These are phyloP conservation scores for Trypanosoma lewisi DNA, from an alignment of 208 protist species.

Conservation along the genomic window DNA sequence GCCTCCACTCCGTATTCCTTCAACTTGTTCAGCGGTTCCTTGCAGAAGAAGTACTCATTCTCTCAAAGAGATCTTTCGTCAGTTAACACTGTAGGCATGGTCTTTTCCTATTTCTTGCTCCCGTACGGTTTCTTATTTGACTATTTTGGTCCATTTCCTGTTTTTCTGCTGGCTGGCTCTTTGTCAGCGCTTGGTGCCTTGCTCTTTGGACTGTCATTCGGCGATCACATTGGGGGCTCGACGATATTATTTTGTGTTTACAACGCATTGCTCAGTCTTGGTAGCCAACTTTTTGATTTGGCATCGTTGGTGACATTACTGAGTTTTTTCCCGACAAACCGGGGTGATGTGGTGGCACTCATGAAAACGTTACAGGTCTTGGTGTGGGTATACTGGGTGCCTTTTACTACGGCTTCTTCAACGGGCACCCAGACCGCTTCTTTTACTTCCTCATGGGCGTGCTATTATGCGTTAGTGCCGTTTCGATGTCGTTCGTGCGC, in stretches of 20 bases:
- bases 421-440: constrained; percentile 36
- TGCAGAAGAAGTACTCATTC: constrained; percentile 65
- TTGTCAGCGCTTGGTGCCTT: constrained; percentile 49
- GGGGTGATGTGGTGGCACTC: constrained; percentile 68
- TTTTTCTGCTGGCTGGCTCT: constrained; percentile 48
- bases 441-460: constrained; percentile 58
- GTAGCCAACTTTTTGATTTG: constrained; percentile 68
- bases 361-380: constrained; percentile 79
- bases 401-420: constrained; percentile 65
- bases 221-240: constrained; percentile 41
- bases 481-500: constrained; percentile 47
- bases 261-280: constrained; percentile 47
- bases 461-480: constrained; percentile 34
- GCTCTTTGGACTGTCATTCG: constrained; percentile 58
- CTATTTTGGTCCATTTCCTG: constrained; percentile 59
- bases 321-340: constrained; percentile 68
- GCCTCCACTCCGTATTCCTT: constrained; percentile 65
- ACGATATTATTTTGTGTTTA: constrained; percentile 55
- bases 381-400: constrained; percentile 66
- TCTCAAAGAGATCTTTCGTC: constrained; percentile 61
- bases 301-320: constrained; percentile 68
- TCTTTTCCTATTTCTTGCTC: constrained; percentile 52
- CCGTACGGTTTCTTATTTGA: constrained; percentile 69
- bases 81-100: constrained; percentile 61
- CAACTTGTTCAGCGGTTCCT: constrained; percentile 62